phyloP scores from a whole-genome alignment of 2,329 filamentous ascomycete genomes.

The Hymenoscyphus linearis region DNA sequence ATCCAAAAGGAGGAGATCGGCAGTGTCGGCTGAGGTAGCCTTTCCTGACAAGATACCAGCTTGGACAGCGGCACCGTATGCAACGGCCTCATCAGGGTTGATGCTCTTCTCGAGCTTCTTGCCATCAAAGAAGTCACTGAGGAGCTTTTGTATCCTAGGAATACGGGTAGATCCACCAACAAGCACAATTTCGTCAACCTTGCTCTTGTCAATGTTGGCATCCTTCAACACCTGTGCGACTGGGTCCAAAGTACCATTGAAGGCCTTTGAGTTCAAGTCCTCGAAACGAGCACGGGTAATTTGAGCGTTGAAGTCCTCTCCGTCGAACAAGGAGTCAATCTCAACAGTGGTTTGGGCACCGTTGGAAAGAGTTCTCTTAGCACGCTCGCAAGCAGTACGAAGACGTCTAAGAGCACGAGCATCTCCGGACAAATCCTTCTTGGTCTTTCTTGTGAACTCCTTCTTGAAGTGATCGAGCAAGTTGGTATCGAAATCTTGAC shows the following conservation, averaged over 20 bases:
- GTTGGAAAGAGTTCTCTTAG: slow-evolving; percentile 97
- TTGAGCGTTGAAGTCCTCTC: slow-evolving; percentile 93
- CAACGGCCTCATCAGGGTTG: slow-evolving; percentile 99
- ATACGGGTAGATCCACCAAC: slow-evolving; percentile 99
- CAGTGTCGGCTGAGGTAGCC: slow-evolving; percentile 90
- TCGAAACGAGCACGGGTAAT: slow-evolving; percentile 99
- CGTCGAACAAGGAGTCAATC: slow-evolving; percentile 97
- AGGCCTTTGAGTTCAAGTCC: slow-evolving; percentile 94
- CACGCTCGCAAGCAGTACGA: slow-evolving; percentile 96
- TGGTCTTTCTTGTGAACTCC: slow-evolving; percentile 79
- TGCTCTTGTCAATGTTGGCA: slow-evolving; percentile 77
- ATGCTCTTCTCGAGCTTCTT: slow-evolving; percentile 99
- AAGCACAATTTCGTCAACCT: slow-evolving; percentile 96
- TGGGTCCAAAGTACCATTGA: slow-evolving; percentile 87
- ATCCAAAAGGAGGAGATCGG: slow-evolving; percentile 91
- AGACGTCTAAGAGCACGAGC: slow-evolving; percentile 92
- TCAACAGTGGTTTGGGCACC: slow-evolving; percentile 96
- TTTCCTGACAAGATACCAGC: slow-evolving; percentile 98
- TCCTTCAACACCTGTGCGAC: slow-evolving; percentile 97
- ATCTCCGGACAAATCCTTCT: slow-evolving; percentile 73
- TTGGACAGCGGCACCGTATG: slow-evolving; percentile 97
- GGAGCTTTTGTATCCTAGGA: slow-evolving; percentile 96
- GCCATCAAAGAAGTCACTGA: slow-evolving; percentile 97
- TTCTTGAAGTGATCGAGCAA: slow-evolving; percentile 96
- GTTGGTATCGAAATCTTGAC: slow-evolving; percentile 94